phyloP scores from a whole-genome alignment of 805 yeast genomes.

The Cyberlindnera veronae region DNA sequence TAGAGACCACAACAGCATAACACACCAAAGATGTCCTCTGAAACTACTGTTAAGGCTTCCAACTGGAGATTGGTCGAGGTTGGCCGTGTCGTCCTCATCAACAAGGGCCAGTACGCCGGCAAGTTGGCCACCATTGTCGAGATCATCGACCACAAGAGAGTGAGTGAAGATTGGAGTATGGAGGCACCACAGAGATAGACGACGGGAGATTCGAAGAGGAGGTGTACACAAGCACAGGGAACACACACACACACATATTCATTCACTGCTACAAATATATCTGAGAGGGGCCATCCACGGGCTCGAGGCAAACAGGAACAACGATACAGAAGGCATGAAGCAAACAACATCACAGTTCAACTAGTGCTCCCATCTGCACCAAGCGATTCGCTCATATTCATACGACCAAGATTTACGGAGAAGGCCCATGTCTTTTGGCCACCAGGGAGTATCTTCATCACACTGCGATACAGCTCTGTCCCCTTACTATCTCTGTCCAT shows the following conservation, averaged over 20 bases:
- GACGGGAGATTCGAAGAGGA: too few relatives aligned
- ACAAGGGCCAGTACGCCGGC: slow-evolving; percentile 67
- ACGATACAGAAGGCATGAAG: too few relatives aligned
- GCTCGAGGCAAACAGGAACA: too few relatives aligned
- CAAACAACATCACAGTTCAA: too few relatives aligned
- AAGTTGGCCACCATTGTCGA: slow-evolving; percentile 97
- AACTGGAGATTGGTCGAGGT: slow-evolving; percentile 99
- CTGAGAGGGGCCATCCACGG: not conserved
- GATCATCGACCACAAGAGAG: slow-evolving; percentile 99
- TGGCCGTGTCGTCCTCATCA: slow-evolving; percentile 96
- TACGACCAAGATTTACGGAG: too few relatives aligned
- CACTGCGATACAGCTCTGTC: not conserved
- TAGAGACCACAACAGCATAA: not conserved
- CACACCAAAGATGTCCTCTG: slow-evolving; percentile 54
- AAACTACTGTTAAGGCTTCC: slow-evolving; percentile 85
- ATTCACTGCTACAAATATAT: not conserved
- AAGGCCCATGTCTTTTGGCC: too few relatives aligned
- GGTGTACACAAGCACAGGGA: not conserved
- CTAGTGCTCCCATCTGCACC: too few relatives aligned
- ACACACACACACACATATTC: not conserved
- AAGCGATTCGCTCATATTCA: too few relatives aligned
- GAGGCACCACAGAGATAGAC: not conserved
- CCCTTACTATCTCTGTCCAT: not conserved
- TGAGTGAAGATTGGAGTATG: slow-evolving; percentile 48
- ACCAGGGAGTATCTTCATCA: too few relatives aligned